Evolutionary conservation across 345 rosid species (phyloP).

Genomic region (Bruguiera sexangula): DNA sequence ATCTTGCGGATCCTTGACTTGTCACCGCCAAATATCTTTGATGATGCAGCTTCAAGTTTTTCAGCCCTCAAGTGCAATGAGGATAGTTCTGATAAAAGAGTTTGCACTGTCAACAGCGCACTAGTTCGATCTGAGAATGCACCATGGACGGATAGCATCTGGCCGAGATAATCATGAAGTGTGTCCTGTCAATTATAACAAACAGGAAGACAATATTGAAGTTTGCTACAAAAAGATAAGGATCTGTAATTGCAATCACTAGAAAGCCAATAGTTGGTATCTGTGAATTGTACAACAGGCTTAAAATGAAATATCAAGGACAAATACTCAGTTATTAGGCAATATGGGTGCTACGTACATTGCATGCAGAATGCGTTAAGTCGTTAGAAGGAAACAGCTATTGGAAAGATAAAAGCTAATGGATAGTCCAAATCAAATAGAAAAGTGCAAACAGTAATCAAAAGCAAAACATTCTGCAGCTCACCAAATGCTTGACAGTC

Average conservation of each 20-base stretch:
- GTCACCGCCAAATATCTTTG: conserved; percentile 97
- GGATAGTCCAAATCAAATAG: conserved; percentile 4
- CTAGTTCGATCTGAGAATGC: conserved; percentile 89
- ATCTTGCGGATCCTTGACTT: conserved; percentile 81
- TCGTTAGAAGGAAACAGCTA: not conserved
- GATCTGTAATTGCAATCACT: not conserved
- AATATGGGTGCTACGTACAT: not conserved
- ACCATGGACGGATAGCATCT: conserved; percentile 80
- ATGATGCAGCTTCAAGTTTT: conserved; percentile 89
- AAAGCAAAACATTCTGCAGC: conserved; percentile 7
- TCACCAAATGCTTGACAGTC: conserved; percentile 94
- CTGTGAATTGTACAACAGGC: conserved; percentile 4
- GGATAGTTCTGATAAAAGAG: conserved; percentile 78
- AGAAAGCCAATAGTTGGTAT: not conserved
- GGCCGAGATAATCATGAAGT: conserved; percentile 86
- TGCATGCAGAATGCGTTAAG: not conserved
- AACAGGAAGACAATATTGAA: not conserved
- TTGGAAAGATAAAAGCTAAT: not conserved
- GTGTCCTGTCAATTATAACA: conserved; percentile 53
- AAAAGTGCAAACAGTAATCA: not conserved
- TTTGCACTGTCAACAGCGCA: conserved; percentile 88
- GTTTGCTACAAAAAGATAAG: not conserved
- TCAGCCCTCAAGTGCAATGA: conserved; percentile 67
- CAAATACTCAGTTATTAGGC: conserved; percentile 8
- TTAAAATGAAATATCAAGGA: not conserved